Evolutionary conservation across 2,329 filamentous ascomycete genomes (phyloP), one percentile per base, ranked within the genome.

Genomic region (Trichocomaceae sp.): DNA sequence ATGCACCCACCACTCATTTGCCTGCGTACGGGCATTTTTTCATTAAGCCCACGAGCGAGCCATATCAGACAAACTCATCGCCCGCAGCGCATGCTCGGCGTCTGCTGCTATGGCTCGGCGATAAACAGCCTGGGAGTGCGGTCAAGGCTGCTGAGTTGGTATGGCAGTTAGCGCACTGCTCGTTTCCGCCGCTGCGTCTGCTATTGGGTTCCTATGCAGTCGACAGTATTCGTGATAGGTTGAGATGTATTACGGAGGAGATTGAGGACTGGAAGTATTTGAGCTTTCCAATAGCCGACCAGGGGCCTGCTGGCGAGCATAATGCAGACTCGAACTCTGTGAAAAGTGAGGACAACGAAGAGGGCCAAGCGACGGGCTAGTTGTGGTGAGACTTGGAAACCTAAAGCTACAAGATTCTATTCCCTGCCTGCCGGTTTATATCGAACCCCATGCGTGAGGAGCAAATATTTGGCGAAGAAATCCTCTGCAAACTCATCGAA

Each of bases 171-270:
- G 93, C 86, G 0, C 93, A 97, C 75, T 97, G 92, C 73, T 86
- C 84, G n/a, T 96, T 90, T 68, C 93, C 93, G 49, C 93, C 93
- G 0, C 70, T 97, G 60, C 77, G 93, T 33, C 73, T 99, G 56
- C 75, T 96, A n/a, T 72, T 97, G 22, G 93, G 93, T 0, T 95
- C 85, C 60, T 97, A 95, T 73, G 92, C 93, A 1, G 92, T 97
- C 37, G 92, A 99, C 70, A 96, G 91, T 69, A 95, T 97, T 50
- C 79, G 93, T 15, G 93, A 99, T 73, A 80, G 92, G 19, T 73
- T 97, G 65, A 82, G 90, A 61, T 92, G 87, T 58, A 89, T 97
- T 41, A 96, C 91, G 12, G 93, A 97, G 71, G 93, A 99, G 75
- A 82, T 95, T 61, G 90, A 95, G 72, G 90, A 95, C 67, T 95